phyloP scores from a whole-genome alignment of 129 eudicot species.

The Pittosporum tobira region DNA sequence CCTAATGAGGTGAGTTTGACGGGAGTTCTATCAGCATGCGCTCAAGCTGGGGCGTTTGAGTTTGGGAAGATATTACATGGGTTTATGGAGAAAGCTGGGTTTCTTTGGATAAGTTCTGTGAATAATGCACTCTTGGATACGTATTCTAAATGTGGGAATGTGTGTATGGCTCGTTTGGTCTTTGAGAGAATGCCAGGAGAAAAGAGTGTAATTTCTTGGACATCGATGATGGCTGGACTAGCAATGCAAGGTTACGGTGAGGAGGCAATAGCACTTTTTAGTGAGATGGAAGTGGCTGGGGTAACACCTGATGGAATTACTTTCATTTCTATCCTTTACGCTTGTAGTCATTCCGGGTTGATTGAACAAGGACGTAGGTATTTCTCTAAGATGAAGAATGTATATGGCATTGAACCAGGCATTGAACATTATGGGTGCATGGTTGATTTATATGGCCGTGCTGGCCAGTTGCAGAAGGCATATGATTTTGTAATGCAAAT shows the following conservation, averaged over 20 bases:
- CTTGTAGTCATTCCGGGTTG: conserved; percentile 28
- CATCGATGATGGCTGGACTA: conserved; percentile 22
- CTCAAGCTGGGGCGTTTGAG: conserved; percentile 16
- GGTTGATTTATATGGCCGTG: conserved; percentile 23
- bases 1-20: conserved; percentile 8
- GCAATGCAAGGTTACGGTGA: conserved; percentile 19
- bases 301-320: conserved; percentile 11
- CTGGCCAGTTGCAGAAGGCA: conserved; percentile 13
- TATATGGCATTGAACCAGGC: conserved; percentile 14
- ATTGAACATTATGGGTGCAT: conserved; percentile 22
- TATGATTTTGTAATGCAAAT: conserved; percentile 6
- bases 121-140: conserved; percentile 22
- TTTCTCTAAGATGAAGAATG: conserved; percentile 11
- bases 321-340: conserved; percentile 16
- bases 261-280: conserved; percentile 14
- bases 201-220: conserved; percentile 20
- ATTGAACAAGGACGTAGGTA: conserved; percentile 16
- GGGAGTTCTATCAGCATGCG: conserved; percentile 9
- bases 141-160: conserved; percentile 19
- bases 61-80: conserved; percentile 4
- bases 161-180: conserved; percentile 16
- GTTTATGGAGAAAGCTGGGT: conserved; percentile 10
- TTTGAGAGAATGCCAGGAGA: conserved; percentile 15
- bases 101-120: conserved; percentile 10
- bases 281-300: conserved; percentile 13